These are phyloP conservation scores for Amanita thiersii DNA, from an alignment of 768 basidiomycete genomes.

Conservation along the genomic window DNA sequence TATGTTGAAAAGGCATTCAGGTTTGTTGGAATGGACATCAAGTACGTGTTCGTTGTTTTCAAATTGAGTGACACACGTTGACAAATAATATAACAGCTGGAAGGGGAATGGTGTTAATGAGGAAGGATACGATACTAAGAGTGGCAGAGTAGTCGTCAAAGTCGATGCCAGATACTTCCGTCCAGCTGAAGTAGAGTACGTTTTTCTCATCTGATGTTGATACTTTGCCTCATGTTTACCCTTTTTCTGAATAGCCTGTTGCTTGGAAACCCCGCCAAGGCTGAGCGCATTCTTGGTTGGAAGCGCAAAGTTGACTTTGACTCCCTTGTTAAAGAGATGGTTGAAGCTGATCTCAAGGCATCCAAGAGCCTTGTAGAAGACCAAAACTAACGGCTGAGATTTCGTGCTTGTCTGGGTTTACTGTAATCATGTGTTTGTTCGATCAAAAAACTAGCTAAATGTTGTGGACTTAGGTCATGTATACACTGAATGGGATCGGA, in stretches of 20 bases:
- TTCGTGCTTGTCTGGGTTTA: too few relatives aligned
- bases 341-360: slow-evolving; percentile 70
- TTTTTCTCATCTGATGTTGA: slow-evolving; percentile 14
- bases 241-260: slow-evolving; percentile 49
- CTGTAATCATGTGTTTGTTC: too few relatives aligned
- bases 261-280: slow-evolving; percentile 84
- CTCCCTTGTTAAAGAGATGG: slow-evolving; percentile 87
- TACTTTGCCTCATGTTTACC: slow-evolving; percentile 2
- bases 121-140: slow-evolving; percentile 64
- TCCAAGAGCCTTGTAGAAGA: slow-evolving; percentile 72
- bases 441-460: neutral
- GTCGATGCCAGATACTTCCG: slow-evolving; percentile 91
- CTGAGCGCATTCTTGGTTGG: slow-evolving; percentile 85
- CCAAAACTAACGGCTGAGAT: slow-evolving; percentile 55
- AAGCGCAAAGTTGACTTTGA: slow-evolving; percentile 82
- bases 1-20: slow-evolving; percentile 85
- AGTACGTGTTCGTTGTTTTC: slow-evolving; percentile 28
- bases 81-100: slow-evolving; percentile 44
- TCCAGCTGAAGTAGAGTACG: slow-evolving; percentile 90
- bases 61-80: neutral
- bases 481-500: neutral
- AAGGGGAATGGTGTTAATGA: slow-evolving; percentile 68
- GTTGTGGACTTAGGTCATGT: neutral
- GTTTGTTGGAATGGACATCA: slow-evolving; percentile 56
- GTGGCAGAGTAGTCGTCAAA: slow-evolving; percentile 67